phyloP scores from a whole-genome alignment of 192 early-diverging fungal species.

The Gaertneriomyces semiglobifer region DNA sequence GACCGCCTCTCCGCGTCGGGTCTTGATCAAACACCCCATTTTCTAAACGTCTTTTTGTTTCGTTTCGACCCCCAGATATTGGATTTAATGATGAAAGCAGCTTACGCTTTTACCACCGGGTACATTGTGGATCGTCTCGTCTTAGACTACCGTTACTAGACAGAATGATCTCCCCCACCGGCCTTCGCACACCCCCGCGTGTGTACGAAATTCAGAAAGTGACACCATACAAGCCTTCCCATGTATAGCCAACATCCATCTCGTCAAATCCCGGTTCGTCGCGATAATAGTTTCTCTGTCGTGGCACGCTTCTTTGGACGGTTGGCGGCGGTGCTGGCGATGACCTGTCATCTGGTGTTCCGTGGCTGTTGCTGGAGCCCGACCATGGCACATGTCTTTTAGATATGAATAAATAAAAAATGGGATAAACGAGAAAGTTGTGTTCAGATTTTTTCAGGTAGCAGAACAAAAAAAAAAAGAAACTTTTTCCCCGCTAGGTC shows the following conservation, averaged over 20 bases:
- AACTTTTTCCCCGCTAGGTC: no score
- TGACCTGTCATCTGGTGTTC: not conserved
- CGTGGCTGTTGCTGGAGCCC: no score
- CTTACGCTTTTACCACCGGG: constrained; percentile 11
- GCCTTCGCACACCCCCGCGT: no score
- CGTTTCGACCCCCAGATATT: not conserved
- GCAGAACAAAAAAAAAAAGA: no score
- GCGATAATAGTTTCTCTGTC: constrained; percentile 14
- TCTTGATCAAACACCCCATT: no score
- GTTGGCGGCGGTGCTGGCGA: not conserved
- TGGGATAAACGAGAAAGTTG: no score
- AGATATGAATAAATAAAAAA: no score
- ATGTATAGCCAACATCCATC: constrained; percentile 7
- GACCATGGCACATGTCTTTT: no score
- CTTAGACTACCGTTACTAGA: not conserved
- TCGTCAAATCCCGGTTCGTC: constrained; percentile 15
- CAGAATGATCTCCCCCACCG: not conserved
- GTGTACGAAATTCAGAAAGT: not conserved
- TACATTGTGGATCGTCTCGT: constrained; percentile 1
- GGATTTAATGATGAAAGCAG: constrained; percentile 8
- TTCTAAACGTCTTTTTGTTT: no score
- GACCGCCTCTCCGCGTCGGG: no score
- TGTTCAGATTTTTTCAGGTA: no score
- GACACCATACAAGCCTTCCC: constrained; percentile 21
- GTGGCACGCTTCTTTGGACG: not conserved